These are phyloP conservation scores for Xylaria arbuscula DNA, from an alignment of 2,329 filamentous ascomycete species.

Conservation along the genomic window DNA sequence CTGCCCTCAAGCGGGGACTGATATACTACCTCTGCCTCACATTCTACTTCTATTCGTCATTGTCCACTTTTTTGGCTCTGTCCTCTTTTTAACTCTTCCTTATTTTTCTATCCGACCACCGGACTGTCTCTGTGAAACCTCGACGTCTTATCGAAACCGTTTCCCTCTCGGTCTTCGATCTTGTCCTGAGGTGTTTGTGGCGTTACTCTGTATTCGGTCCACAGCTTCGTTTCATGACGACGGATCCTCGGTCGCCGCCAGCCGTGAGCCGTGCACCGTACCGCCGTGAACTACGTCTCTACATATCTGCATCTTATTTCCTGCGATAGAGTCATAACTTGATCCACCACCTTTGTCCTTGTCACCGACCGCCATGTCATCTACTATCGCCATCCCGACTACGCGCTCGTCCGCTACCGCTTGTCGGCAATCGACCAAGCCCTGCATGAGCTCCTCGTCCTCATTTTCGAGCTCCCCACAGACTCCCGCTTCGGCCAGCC, in stretches of 20 bases:
- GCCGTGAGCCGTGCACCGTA: slow-evolving; percentile 16
- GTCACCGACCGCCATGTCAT: slow-evolving; percentile 64
- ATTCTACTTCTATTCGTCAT: slow-evolving; percentile 26
- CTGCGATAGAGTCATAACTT: slow-evolving; percentile 11
- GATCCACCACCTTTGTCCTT: not conserved
- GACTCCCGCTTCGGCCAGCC: slow-evolving; percentile 56
- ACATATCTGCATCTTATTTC: not conserved
- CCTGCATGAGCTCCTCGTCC: slow-evolving; percentile 63
- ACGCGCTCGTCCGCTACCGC: slow-evolving; percentile 53
- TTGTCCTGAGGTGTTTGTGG: slow-evolving; percentile 17
- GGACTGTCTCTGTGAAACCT: slow-evolving; percentile 4
- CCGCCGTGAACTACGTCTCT: slow-evolving; percentile 21
- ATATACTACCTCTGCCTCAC: slow-evolving; percentile 22
- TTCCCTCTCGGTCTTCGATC: slow-evolving; percentile 17
- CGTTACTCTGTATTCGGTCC: slow-evolving; percentile 27
- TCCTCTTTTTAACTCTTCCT: slow-evolving; percentile 6
- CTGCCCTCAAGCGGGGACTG: slow-evolving; percentile 14
- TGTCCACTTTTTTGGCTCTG: slow-evolving; percentile 8
- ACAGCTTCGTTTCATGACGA: slow-evolving; percentile 34
- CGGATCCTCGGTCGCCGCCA: slow-evolving; percentile 13
- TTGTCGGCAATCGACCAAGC: slow-evolving; percentile 58
- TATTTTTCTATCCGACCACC: slow-evolving; percentile 17
- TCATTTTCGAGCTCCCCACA: slow-evolving; percentile 68
- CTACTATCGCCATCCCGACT: slow-evolving; percentile 75
- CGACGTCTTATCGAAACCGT: not conserved